phyloP scores from a whole-genome alignment of 192 early-diverging fungal species.

The Coemansia sp. region DNA sequence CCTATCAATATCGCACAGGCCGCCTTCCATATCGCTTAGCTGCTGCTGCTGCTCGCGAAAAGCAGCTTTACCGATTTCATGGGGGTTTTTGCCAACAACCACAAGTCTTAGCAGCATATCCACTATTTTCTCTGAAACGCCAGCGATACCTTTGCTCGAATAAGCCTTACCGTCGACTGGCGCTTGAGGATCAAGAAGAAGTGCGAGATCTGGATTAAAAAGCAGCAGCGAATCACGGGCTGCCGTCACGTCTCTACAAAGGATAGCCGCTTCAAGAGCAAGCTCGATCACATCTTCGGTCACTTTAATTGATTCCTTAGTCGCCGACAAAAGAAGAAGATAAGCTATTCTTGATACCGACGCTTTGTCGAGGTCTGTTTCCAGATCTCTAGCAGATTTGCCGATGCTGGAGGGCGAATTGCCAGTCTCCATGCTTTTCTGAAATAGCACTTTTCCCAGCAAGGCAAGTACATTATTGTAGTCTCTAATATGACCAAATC shows the following conservation, averaged over 20 bases:
- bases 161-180: background rate
- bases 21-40: background rate
- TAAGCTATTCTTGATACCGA: slow-evolving; percentile 21
- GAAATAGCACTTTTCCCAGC: slow-evolving; percentile 6
- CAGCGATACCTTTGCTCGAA: background rate
- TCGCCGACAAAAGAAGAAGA: slow-evolving; percentile 25
- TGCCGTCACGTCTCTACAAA: slow-evolving; percentile 20
- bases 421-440: slow-evolving; percentile 8
- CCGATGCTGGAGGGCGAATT: slow-evolving; percentile 13
- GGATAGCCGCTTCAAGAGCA: slow-evolving; percentile 18
- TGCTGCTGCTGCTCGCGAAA: background rate
- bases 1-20: background rate
- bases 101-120: slow-evolving; percentile 18
- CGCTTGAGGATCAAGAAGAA: slow-evolving; percentile 23
- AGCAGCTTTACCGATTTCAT: slow-evolving; percentile 3
- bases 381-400: slow-evolving; percentile 9
- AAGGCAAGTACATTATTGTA: slow-evolving; percentile 19
- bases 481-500: background rate
- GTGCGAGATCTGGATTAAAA: slow-evolving; percentile 23
- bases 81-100: slow-evolving; percentile 28
- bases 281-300: slow-evolving; percentile 5
- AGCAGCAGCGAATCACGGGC: slow-evolving; percentile 35
- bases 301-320: slow-evolving; percentile 14
- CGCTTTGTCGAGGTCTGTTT: slow-evolving; percentile 13
- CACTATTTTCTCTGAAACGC: slow-evolving; percentile 6